These are phyloP conservation scores for Neurospora sp. DNA, from an alignment of 495 filamentous ascomycete species.

Conservation along the genomic window DNA sequence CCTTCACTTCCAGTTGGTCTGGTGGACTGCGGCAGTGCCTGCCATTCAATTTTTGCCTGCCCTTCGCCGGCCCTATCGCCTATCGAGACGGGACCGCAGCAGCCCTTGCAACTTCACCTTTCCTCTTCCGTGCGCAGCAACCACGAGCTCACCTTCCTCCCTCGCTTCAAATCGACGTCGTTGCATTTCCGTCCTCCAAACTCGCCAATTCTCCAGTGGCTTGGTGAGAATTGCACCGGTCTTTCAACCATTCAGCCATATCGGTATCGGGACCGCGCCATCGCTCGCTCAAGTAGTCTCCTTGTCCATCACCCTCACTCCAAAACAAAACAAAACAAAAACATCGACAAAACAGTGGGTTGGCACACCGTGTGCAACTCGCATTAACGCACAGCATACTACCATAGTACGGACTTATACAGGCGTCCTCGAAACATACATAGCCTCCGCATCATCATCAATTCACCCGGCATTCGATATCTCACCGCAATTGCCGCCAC, in stretches of 20 bases:
- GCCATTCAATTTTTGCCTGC: background rate
- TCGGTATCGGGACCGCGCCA: background rate
- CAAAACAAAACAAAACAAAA: background rate
- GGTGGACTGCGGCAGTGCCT: background rate
- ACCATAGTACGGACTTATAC: background rate
- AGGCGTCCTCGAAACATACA: background rate
- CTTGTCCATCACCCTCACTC: background rate
- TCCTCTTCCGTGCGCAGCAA: background rate
- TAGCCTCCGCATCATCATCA: background rate
- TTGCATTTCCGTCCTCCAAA: background rate
- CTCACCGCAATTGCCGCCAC: slow-evolving; percentile 5
- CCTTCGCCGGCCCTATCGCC: background rate
- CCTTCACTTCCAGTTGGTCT: background rate
- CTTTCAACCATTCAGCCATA: background rate
- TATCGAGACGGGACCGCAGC: background rate
- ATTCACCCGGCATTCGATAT: background rate
- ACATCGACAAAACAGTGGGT: background rate
- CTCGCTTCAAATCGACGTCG: background rate
- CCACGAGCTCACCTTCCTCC: background rate
- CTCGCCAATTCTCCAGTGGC: background rate
- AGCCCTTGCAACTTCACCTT: background rate
- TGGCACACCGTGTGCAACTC: background rate
- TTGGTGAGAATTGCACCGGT: background rate
- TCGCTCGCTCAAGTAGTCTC: background rate
- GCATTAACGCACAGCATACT: background rate